Evolutionary conservation across 75 land plant genomes (phyloP).

Genomic region (Azolla pinnata): DNA sequence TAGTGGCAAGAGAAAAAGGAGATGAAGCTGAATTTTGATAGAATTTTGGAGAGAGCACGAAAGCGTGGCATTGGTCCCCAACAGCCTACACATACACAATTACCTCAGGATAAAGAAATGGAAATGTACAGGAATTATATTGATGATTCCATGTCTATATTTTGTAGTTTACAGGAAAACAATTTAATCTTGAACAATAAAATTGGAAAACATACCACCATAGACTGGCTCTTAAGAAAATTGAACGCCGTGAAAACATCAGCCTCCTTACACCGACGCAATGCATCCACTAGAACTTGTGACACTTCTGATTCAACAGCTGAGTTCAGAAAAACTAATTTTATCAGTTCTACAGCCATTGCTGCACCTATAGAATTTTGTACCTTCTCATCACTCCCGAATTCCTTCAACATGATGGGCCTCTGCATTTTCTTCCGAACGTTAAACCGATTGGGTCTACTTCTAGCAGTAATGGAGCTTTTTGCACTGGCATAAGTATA

Average conservation of each 20-base stretch:
- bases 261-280: constrained; percentile 57
- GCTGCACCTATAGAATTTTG: constrained; percentile 68
- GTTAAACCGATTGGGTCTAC: constrained; percentile 17
- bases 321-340: constrained; percentile 64
- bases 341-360: constrained; percentile 88
- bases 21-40: constrained; percentile 54
- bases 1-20: constrained; percentile 58
- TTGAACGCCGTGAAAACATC: constrained; percentile 82
- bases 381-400: constrained; percentile 25
- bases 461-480: constrained; percentile 6
- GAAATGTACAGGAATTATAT: no score
- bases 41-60: constrained; percentile 72
- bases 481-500: no score
- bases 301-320: constrained; percentile 49
- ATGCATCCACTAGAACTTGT: constrained; percentile 47
- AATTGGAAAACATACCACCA: constrained; percentile 48
- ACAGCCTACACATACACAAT: constrained; percentile 33
- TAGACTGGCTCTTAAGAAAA: constrained; percentile 57
- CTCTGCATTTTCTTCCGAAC: constrained; percentile 31
- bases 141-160: no score
- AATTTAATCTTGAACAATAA: background rate
- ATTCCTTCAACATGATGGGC: constrained; percentile 19
- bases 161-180: background rate
- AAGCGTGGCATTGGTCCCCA: constrained; percentile 48
- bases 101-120: background rate